Base-by-base conservation (phyloP, 2,329 filamentous ascomycete species). In the Colletotrichum neosansevieriae region DNA sequence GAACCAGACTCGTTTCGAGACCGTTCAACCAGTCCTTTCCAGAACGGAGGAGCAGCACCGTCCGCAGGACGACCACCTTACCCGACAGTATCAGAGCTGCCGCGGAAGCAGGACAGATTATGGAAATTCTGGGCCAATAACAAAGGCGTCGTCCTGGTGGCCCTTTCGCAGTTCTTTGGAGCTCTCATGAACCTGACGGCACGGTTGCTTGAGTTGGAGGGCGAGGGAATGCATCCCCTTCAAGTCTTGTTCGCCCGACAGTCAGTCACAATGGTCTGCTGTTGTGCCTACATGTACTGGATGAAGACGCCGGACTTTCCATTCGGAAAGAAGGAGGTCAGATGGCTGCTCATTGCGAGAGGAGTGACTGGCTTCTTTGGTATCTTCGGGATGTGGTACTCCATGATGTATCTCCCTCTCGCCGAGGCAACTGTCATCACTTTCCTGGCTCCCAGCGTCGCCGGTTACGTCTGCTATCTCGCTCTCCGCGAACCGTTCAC, bases 391-490 rank as follows among this genome's bases (percentile, higher is more conserved):
- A 87, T 96, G 80, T 97, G 83, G 84, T 85, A 81, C 71, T 85
- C 82, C 11, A 85, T 85, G 65, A 86, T 92, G 75, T 97, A 97
- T 74, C 86, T 97, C 3, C 92, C 93, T 0, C 85, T 97, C 2
- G 92, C 93, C 15, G 94, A 97, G 76, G 94, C 94, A 2, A 96
- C 93, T 0, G 94, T 97, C 38, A 91, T 98, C 60, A 96, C 93
- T 9, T 98, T 97, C 76, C 85, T 97, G 6, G 88, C 92, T 0
- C 94, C 94, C 0, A 91, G 91, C 13, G 84, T 97, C 6, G 88
- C 93, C 19, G 93, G 92, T 65, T 93, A 94, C 81, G 86, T 92
- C 17, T 97, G 94, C 76, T 94, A 92, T 40, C 82, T 94, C 63
- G 80, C 94, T 42, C 80, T 90, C 17, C 87, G 89, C 58, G 93